phyloP scores from a whole-genome alignment of 805 yeast genomes.

The Tetrapisispora nanseiensis region DNA sequence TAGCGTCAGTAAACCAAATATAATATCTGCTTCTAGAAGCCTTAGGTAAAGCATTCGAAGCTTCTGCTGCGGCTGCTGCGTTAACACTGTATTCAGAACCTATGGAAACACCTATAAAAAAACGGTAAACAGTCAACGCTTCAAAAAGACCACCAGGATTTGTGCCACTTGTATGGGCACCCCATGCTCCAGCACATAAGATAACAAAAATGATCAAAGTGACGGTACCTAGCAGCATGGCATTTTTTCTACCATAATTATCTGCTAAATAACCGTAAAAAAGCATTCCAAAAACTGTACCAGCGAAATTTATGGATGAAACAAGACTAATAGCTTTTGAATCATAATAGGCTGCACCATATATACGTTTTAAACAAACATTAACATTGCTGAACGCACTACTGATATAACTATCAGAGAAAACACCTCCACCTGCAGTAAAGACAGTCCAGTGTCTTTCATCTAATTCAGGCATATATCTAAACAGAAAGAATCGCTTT shows the following conservation, averaged over 20 bases:
- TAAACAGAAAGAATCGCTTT: background rate
- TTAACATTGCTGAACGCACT: slow-evolving; percentile 72
- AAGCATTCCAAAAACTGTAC: slow-evolving; percentile 82
- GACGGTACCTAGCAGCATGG: slow-evolving; percentile 70
- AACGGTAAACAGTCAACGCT: slow-evolving; percentile 78
- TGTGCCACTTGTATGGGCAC: slow-evolving; percentile 44
- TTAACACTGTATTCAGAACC: slow-evolving; percentile 95
- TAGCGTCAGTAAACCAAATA: slow-evolving; percentile 76
- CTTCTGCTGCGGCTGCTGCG: slow-evolving; percentile 88
- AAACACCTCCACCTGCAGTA: slow-evolving; percentile 86
- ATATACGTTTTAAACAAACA: slow-evolving; percentile 56
- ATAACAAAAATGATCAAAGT: slow-evolving; percentile 71
- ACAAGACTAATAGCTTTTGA: slow-evolving; percentile 72
- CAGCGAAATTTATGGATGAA: slow-evolving; percentile 81
- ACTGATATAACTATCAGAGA: slow-evolving; percentile 88
- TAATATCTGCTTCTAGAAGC: slow-evolving; percentile 86
- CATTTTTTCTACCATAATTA: slow-evolving; percentile 66
- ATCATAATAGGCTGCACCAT: slow-evolving; percentile 49
- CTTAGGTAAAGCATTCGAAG: slow-evolving; percentile 64
- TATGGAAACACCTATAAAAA: slow-evolving; percentile 81
- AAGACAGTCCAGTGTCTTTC: slow-evolving; percentile 53
- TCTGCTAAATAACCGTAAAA: slow-evolving; percentile 75
- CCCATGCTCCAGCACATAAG: slow-evolving; percentile 82
- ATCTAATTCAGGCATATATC: background rate
- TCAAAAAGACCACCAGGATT: slow-evolving; percentile 62